Evolutionary conservation across 2,329 filamentous ascomycete species (phyloP), one percentile per base, ranked within the genome.

Genomic region (Samsoniella hepiali): DNA sequence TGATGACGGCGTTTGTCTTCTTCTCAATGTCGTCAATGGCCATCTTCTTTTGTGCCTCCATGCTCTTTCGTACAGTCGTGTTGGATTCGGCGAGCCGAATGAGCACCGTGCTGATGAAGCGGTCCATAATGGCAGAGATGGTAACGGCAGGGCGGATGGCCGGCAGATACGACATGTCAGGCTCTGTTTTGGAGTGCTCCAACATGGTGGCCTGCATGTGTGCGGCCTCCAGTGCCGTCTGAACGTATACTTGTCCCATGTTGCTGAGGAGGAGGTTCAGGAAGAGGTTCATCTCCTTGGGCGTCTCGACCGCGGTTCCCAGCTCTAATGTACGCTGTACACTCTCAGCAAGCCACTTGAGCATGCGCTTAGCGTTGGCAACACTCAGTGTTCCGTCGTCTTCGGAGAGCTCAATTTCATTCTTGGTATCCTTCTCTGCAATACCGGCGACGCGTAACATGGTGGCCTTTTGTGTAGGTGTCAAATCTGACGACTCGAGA

Each of bases 291-390:
- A 98, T 91, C 74, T 99, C 95, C 75, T 96, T 98, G 17, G 95
- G 92, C 5, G 93, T 97, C 69, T 99, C 95, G 63, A 84, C 89
- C 58, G 88, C 88, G 31, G 91, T 89, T 31, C 91, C 93, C n/a
- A 99, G 82, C 75, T 99, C 95, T 10, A 99, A 82, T 0, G 93
- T 92, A 67, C 95, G 84, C 45, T 95, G 91, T 31, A 99, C 94
- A 66, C 91, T 93, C 79, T 99, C 95, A 2, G 95, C 95, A 47
- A 99, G 81, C 95, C 95, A 99, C 73, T 91, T 96, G 65, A 99
- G 84, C 93, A 99, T 99, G 63, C 95, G 86, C 78, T 98, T 98
- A n/a, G 93, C 91, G 73, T 91, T 93, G n/a, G 87, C 82, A 5
- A 96, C 81, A 68, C 88, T 94, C 32, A 98, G 80, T 63, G 87